These are phyloP conservation scores for Fistulifera solaris DNA, from an alignment of 108 stramenopile species.

Conservation along the genomic window DNA sequence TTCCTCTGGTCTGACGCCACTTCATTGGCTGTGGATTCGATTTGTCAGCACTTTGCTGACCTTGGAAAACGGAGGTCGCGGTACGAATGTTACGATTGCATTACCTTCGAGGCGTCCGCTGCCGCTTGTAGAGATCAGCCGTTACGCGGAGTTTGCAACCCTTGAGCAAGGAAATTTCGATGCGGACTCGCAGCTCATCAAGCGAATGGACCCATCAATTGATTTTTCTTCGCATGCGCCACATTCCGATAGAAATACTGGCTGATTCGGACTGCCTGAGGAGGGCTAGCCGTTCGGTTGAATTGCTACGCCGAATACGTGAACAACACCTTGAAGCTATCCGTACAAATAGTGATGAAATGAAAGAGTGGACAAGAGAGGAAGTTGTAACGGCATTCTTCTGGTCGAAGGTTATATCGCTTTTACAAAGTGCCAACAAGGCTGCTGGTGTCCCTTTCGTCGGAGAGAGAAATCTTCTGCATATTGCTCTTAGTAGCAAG, in stretches of 20 bases:
- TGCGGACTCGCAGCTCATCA: slow-evolving; percentile 29
- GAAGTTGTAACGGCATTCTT: slow-evolving; percentile 34
- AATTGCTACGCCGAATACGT: slow-evolving; percentile 32
- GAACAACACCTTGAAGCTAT: slow-evolving; percentile 14
- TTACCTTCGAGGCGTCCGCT: neutral
- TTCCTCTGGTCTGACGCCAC: slow-evolving; percentile 55
- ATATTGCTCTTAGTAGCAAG: slow-evolving; percentile 36
- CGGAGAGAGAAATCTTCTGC: slow-evolving; percentile 29
- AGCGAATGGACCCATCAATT: slow-evolving; percentile 56
- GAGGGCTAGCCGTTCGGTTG: slow-evolving; percentile 28
- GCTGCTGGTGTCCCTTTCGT: slow-evolving; percentile 1
- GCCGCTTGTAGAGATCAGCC: neutral
- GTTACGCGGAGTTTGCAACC: slow-evolving; percentile 35
- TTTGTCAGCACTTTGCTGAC: slow-evolving; percentile 54
- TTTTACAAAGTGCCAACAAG: slow-evolving; percentile 21
- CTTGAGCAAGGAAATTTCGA: slow-evolving; percentile 44
- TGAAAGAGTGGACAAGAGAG: slow-evolving; percentile 14
- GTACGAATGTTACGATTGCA: slow-evolving; percentile 1
- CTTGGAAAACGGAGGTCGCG: slow-evolving; percentile 29
- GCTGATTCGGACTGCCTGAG: slow-evolving; percentile 26
- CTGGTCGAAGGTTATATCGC: slow-evolving; percentile 47
- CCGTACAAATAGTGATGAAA: no score
- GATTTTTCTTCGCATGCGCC: slow-evolving; percentile 73
- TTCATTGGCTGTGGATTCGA: slow-evolving; percentile 70
- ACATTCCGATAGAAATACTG: slow-evolving; percentile 51